Conservation (phyloP, 1,139 yeast species). For the Debaryomycetaceae sp. region DNA sequence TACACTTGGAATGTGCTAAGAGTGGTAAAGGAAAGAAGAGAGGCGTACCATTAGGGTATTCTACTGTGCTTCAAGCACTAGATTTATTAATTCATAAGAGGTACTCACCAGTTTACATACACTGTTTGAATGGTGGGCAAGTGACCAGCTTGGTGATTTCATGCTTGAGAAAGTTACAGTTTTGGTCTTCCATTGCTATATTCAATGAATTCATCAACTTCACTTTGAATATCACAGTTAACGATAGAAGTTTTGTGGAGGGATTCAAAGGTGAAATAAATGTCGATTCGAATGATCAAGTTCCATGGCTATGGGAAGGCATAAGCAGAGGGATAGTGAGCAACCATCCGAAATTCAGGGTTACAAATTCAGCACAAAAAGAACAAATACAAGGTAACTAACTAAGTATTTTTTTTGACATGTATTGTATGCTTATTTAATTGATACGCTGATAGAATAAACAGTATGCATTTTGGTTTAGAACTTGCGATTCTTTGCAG, state of each 20-base stretch:
- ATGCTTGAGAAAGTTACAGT: conserved; percentile 75
- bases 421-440: conserved; percentile 1
- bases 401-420: background rate
- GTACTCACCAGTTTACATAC: conserved; percentile 72
- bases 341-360: conserved; percentile 40
- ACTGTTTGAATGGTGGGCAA: conserved; percentile 88
- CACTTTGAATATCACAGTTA: conserved; percentile 75
- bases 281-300: conserved; percentile 48
- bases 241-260: conserved; percentile 82
- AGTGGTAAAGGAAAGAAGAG: conserved; percentile 75
- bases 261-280: conserved; percentile 66
- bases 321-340: conserved; percentile 55
- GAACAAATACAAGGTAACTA: background rate
- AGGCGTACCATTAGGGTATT: conserved; percentile 73
- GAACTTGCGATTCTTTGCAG: conserved; percentile 41
- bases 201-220: conserved; percentile 80
- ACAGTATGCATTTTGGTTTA: conserved; percentile 70
- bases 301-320: conserved; percentile 76
- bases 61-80: conserved; percentile 56
- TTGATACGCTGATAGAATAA: conserved; percentile 56
- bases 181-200: conserved; percentile 89
- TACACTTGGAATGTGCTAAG: conserved; percentile 66
- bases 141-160: conserved; percentile 82
- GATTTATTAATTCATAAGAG: conserved; percentile 57
- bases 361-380: conserved; percentile 8